Conservation (phyloP, 129 eudicot genomes). For the Apium graveolens region DNA sequence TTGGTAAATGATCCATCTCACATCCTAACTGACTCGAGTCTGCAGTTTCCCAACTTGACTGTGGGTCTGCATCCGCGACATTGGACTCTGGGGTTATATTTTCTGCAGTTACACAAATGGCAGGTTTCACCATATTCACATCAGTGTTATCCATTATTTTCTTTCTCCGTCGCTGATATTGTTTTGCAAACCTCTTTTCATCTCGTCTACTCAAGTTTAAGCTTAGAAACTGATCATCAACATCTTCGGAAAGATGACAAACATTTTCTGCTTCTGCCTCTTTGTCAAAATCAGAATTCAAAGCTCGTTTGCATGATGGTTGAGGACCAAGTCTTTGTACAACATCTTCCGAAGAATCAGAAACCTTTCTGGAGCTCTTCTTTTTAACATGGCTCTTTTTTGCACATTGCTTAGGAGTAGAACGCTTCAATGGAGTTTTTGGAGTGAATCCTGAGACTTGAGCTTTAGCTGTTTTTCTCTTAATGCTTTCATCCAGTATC, state of each 20-base stretch:
- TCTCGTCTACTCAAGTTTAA: background rate
- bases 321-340: background rate
- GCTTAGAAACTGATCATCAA: background rate
- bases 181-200: background rate
- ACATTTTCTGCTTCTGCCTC: conserved; percentile 1
- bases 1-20: background rate
- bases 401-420: background rate
- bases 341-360: background rate
- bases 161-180: conserved; percentile 2
- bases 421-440: background rate
- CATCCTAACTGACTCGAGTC: background rate
- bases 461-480: background rate
- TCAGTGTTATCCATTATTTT: background rate
- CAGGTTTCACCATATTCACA: background rate
- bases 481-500: background rate
- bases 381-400: background rate
- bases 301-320: background rate
- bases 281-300: background rate
- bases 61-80: background rate
- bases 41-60: background rate
- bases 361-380: background rate
- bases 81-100: background rate
- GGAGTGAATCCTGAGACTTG: background rate
- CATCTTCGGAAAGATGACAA: background rate
- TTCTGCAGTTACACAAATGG: background rate